Evolutionary conservation across 1,284 basidiomycete species (phyloP), one percentile per base, ranked within the genome.

Genomic region (Moniliella sp.): DNA sequence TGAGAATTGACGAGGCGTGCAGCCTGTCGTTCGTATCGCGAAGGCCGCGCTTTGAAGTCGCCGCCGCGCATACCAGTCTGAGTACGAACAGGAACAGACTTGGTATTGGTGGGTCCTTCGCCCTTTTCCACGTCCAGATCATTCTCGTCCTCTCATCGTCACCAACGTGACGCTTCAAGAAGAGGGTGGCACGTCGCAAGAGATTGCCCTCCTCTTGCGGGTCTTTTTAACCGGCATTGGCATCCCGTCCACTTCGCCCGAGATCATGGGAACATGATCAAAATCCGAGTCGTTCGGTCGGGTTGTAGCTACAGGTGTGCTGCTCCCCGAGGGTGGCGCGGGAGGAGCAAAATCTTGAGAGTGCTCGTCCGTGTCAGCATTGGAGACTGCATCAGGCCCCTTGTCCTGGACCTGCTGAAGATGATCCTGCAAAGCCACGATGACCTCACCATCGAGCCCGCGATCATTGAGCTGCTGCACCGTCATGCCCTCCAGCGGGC

Each of bases 231-330:
- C 7, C 21, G 7, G 7, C n/a, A 7, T 7, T 23, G 56, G 56
- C 54, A 59, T 53, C n/a, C 56, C 56, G 25, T 59, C 56, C 4
- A 43, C 46, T 34, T 59, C 56, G 18, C 56, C 56, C 7, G 49
- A 40, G 13, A 56, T 36, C 15, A 59, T 28, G 18, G 57, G 54
- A 18, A 57, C 38, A 31, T 57, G 43, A 11, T 44, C 50, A 12
- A 59, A 42, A 15, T 55, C 50, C 10, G 48, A 46, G 28, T 52
- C 46, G 25, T 47, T 45, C 12, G n/a, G 43, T 43, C 1, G 56
- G 52, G 12, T 59, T 53, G 33, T 50, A 57, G n/a, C n/a, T n/a
- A n/a, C n/a, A n/a, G n/a, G n/a, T n/a, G n/a, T n/a, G n/a, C n/a
- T n/a, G n/a, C n/a, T n/a, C n/a, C n/a, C n/a, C n/a, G n/a, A n/a